These are phyloP conservation scores for Pharnaceum exiguum DNA, from an alignment of 148 eudicot species.

Conservation along the genomic window DNA sequence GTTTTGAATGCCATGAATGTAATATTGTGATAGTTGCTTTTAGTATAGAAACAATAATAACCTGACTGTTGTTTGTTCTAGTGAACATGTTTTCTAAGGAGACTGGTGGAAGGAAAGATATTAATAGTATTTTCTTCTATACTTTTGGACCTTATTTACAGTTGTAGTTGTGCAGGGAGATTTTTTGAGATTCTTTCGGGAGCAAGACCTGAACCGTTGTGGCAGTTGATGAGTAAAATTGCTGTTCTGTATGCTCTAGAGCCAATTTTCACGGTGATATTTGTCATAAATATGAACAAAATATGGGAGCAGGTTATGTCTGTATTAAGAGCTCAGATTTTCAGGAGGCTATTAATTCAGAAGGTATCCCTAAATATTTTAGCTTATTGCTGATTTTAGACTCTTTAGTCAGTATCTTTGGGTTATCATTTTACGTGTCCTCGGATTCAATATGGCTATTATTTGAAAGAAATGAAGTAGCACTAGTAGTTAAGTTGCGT, in stretches of 20 bases:
- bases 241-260: conserved; percentile 74
- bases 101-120: background rate
- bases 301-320: conserved; percentile 99
- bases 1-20: too few species aligned
- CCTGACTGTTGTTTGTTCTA: too few species aligned
- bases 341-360: conserved; percentile 76
- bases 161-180: conserved; percentile 49
- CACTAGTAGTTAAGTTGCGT: too few species aligned
- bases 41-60: too few species aligned
- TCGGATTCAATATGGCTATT: too few species aligned
- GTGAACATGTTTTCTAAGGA: too few species aligned
- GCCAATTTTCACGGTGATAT: conserved; percentile 80
- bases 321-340: conserved; percentile 88
- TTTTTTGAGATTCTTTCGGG: conserved; percentile 89
- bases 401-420: too few species aligned
- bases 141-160: background rate
- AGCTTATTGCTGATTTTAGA: background rate
- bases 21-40: too few species aligned
- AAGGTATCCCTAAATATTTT: conserved; percentile 44
- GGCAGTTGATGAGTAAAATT: conserved; percentile 64
- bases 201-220: conserved; percentile 62
- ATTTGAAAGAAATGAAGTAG: too few species aligned
- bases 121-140: background rate
- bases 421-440: too few species aligned
- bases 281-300: conserved; percentile 71